phyloP scores from a whole-genome alignment of 768 basidiomycete species.

The Lyophyllum decastes region DNA sequence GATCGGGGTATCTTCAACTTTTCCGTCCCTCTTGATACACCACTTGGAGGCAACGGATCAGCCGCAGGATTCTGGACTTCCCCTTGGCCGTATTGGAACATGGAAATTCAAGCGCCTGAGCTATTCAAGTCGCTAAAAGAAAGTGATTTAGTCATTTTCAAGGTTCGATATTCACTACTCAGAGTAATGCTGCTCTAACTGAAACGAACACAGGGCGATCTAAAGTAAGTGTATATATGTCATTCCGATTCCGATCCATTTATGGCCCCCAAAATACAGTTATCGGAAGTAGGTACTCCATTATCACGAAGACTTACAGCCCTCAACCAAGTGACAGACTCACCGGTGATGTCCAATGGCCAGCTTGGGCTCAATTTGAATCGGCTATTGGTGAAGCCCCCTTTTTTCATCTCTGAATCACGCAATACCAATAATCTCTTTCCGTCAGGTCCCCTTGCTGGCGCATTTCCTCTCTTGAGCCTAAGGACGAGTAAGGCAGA shows the following conservation, averaged over 20 bases:
- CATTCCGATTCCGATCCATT: background rate
- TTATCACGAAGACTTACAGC: background rate
- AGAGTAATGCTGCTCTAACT: background rate
- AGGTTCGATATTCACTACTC: constrained; percentile 42
- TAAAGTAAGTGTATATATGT: constrained; percentile 66
- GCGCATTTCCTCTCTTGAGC: constrained; percentile 79
- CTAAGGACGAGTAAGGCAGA: constrained; percentile 96
- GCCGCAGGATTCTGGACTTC: constrained; percentile 66
- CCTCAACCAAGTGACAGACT: constrained; percentile 50
- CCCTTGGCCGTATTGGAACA: constrained; percentile 76
- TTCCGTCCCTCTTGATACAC: constrained; percentile 62
- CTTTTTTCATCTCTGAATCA: background rate
- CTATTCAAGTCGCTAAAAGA: constrained; percentile 52
- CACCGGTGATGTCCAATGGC: constrained; percentile 89
- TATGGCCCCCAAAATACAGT: constrained; percentile 32
- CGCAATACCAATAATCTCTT: background rate
- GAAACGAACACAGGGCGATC: constrained; percentile 61
- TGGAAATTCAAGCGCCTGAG: constrained; percentile 51
- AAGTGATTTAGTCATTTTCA: constrained; percentile 81
- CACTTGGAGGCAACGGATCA: constrained; percentile 45
- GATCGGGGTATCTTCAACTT: constrained; percentile 69
- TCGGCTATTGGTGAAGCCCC: constrained; percentile 61
- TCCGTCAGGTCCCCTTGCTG: constrained; percentile 64
- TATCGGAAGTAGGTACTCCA: constrained; percentile 74
- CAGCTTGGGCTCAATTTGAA: constrained; percentile 72